These are phyloP conservation scores for Pseudocercospora crystallina DNA, from an alignment of 2,329 filamentous ascomycete genomes.

Conservation along the genomic window DNA sequence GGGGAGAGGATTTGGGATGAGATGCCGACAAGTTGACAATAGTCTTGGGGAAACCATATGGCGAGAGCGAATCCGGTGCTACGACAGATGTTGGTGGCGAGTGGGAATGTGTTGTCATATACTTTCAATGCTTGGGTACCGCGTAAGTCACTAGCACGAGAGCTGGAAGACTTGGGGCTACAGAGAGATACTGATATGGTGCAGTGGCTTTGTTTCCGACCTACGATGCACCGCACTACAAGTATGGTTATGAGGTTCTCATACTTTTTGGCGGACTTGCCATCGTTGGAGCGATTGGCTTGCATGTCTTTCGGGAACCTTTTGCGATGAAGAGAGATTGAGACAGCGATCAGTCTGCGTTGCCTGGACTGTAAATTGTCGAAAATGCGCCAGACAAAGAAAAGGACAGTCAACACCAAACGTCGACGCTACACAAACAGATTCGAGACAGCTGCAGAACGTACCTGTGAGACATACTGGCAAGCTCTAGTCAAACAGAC, in stretches of 20 bases:
- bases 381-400: no score
- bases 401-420: no score
- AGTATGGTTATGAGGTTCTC: constrained; percentile 13
- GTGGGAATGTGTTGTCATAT: constrained; percentile 16
- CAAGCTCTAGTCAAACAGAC: no score
- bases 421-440: no score
- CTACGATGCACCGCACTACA: constrained; percentile 12
- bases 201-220: constrained; percentile 11
- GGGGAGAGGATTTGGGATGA: no score
- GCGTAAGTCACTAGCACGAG: no score
- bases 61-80: constrained; percentile 13
- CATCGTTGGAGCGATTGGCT: not conserved
- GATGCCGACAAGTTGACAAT: no score
- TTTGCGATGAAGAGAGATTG: not conserved
- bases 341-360: no score
- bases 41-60: constrained; percentile 16
- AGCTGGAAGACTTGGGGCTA: no score
- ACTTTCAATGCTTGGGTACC: constrained; percentile 18
- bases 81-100: constrained; percentile 18
- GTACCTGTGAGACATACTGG: no score
- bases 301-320: not conserved
- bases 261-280: constrained; percentile 11
- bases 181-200: not conserved
- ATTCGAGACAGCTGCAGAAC: no score
- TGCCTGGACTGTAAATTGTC: no score